Conservation (phyloP, 177 flowering plant genomes). For the Vitis hybrid region DNA sequence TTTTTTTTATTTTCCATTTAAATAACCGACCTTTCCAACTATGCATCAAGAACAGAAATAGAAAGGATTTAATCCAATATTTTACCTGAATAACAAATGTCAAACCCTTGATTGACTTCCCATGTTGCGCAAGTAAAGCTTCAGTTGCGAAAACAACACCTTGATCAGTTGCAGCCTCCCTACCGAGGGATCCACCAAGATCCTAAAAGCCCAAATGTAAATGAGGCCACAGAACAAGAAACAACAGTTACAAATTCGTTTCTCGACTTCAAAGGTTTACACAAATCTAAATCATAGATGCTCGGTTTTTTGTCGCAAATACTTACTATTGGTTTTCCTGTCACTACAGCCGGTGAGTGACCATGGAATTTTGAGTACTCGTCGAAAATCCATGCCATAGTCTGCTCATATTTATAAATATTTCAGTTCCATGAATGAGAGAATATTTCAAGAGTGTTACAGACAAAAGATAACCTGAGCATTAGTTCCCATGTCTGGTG, state of each 20-base stretch:
- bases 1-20: not conserved
- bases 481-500: constrained; percentile 90
- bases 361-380: constrained; percentile 97
- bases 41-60: not conserved
- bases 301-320: too few species aligned
- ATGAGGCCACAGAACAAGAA: not conserved
- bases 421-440: not conserved
- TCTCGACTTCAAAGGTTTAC: not conserved
- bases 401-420: constrained; percentile 35
- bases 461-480: constrained; percentile 47
- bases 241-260: not conserved
- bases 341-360: constrained; percentile 90
- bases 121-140: constrained; percentile 73
- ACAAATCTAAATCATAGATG: not conserved
- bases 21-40: not conserved
- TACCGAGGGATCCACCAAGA: constrained; percentile 77
- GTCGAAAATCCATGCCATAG: constrained; percentile 94
- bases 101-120: constrained; percentile 52
- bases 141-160: constrained; percentile 73
- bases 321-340: constrained; percentile 70
- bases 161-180: constrained; percentile 83
- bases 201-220: constrained; percentile 37
- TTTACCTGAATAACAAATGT: constrained; percentile 72
- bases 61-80: not conserved
- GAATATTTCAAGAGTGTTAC: not conserved